Conservation (phyloP, 106 monocot genomes). For the Acorus gramineus region DNA sequence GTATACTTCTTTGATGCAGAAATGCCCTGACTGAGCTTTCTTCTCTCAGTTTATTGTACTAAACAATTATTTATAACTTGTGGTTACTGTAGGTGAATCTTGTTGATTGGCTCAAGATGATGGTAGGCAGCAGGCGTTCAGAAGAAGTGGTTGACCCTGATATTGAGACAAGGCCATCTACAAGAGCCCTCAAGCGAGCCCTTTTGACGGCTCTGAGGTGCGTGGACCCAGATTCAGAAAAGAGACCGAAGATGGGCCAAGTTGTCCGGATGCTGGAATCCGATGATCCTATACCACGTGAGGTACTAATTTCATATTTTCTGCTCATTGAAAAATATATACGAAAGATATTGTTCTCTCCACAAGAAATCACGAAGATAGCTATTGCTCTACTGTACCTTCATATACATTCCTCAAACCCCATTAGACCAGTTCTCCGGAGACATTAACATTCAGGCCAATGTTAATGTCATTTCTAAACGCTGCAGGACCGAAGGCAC, state of each 20-base stretch:
- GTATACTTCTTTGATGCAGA: no score
- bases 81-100: conserved; percentile 30
- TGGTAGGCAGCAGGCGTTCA: conserved; percentile 40
- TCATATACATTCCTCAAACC: no score
- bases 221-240: conserved; percentile 43
- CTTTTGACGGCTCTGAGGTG: conserved; percentile 40
- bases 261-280: conserved; percentile 42
- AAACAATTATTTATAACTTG: background rate
- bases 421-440: background rate
- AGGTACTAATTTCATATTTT: conserved; percentile 9
- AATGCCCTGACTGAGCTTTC: no score
- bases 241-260: conserved; percentile 39
- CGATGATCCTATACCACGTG: conserved; percentile 23
- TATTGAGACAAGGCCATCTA: conserved; percentile 28
- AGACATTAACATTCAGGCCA: background rate
- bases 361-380: no score
- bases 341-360: no score
- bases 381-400: no score
- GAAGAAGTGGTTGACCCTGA: conserved; percentile 42
- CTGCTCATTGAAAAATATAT: no score
- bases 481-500: conserved; percentile 69
- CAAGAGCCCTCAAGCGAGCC: conserved; percentile 38
- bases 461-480: background rate
- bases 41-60: no score
- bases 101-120: conserved; percentile 50